Conservation (phyloP, 1,139 yeast species). For the Zygoascus sp. region DNA sequence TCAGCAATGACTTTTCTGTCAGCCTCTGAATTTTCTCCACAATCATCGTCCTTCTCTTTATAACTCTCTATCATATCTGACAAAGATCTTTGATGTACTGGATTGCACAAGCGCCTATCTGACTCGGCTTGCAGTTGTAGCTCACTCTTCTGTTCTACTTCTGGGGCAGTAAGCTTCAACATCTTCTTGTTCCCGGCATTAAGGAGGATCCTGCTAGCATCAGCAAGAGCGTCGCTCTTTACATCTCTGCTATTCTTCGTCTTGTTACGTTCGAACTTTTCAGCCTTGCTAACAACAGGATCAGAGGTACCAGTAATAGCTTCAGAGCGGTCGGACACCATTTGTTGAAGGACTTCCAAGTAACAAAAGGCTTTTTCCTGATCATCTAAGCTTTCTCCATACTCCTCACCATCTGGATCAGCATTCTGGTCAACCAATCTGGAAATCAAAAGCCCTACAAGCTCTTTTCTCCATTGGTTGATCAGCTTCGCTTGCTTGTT, state of each 20-base stretch:
- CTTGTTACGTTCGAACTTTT: slow-evolving; percentile 10
- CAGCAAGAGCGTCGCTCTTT: slow-evolving; percentile 5
- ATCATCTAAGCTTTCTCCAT: slow-evolving; percentile 61
- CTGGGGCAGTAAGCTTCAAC: neutral
- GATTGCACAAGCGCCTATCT: slow-evolving; percentile 14
- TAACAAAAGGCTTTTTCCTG: slow-evolving; percentile 69
- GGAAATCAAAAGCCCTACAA: slow-evolving; percentile 44
- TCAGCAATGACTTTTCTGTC: slow-evolving; percentile 12
- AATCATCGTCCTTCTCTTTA: slow-evolving; percentile 7
- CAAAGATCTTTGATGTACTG: slow-evolving; percentile 11
- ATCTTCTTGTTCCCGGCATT: slow-evolving; percentile 2
- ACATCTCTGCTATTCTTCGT: slow-evolving; percentile 9
- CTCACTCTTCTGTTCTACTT: slow-evolving; percentile 13
- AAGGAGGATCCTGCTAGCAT: slow-evolving; percentile 8
- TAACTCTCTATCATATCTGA: slow-evolving; percentile 6
- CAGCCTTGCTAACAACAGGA: slow-evolving; percentile 15
- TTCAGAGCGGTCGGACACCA: slow-evolving; percentile 54
- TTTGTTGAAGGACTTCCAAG: slow-evolving; percentile 55
- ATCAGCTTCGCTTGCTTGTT: slow-evolving; percentile 56
- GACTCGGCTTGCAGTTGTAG: slow-evolving; percentile 19
- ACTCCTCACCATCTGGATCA: slow-evolving; percentile 71
- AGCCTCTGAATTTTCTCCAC: slow-evolving; percentile 5
- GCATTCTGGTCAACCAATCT: slow-evolving; percentile 44
- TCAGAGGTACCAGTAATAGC: slow-evolving; percentile 38
- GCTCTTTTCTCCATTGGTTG: slow-evolving; percentile 50